Evolutionary conservation across 805 yeast species (phyloP).

Genomic region (Saturnispora halmiae): DNA sequence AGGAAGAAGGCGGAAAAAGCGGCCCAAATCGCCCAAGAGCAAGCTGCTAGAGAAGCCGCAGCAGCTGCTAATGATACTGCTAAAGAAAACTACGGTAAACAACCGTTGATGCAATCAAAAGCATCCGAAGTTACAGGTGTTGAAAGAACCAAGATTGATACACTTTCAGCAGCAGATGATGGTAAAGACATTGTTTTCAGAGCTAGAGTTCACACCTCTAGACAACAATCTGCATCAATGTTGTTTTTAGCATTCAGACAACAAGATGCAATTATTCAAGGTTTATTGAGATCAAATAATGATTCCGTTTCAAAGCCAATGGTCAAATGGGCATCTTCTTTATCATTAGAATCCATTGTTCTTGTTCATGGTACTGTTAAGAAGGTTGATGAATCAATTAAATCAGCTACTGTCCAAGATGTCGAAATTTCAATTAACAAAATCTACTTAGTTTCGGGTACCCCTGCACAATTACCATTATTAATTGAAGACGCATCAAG

Average conservation of each 20-base stretch:
- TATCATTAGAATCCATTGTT: constrained; percentile 85
- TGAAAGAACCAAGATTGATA: constrained; percentile 48
- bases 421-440: constrained; percentile 73
- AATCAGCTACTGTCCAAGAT: constrained; percentile 85
- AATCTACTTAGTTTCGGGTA: constrained; percentile 69
- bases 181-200: constrained; percentile 77
- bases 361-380: constrained; percentile 77
- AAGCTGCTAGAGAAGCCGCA: constrained; percentile 62
- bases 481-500: constrained; percentile 95
- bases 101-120: constrained; percentile 73
- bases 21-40: constrained; percentile 76
- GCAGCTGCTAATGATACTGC: constrained; percentile 81
- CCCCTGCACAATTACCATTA: constrained; percentile 89
- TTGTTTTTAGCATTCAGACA: constrained; percentile 87
- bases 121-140: constrained; percentile 47
- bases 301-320: constrained; percentile 77
- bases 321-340: constrained; percentile 90
- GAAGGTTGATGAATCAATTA: constrained; percentile 79
- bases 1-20: constrained; percentile 90
- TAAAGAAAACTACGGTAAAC: constrained; percentile 78
- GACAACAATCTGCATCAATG: constrained; percentile 95
- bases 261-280: constrained; percentile 76
- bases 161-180: constrained; percentile 52
- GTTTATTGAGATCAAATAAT: constrained; percentile 66
- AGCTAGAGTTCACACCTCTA: constrained; percentile 87